Evolutionary conservation across 2,329 filamentous ascomycete genomes (phyloP), one percentile per base, ranked within the genome.

Genomic region (Thermomyces lanuginosus): DNA sequence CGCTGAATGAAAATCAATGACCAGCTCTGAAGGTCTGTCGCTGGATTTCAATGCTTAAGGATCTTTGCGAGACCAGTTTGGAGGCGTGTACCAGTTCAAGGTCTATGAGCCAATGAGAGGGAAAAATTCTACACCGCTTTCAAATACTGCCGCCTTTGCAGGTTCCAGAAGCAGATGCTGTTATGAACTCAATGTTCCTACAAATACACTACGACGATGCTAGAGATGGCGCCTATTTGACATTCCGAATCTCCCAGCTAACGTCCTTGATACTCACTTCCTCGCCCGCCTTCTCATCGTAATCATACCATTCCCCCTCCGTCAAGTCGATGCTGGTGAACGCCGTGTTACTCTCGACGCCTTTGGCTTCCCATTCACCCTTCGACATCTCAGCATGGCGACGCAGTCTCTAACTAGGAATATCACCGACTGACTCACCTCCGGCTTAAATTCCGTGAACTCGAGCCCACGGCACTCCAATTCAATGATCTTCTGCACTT

Each of bases 231-330:
- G 2, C 28, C 17, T 16, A 30, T 65, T 47, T 89, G 18, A 72
- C 69, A 38, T 82, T 66, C 37, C 69, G 66, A 39, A 98, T 77
- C 39, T 83, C 75, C 82, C 83, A 98, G 35, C 70, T 79, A 29
- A 92, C 53, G 16, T 89, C 80, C 49, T 82, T 86, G 49, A 93
- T 83, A 52, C 80, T 89, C 24, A 93, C 84, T 53, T 95, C 84
- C 26, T 92, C 81, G 1, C 76, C 67, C 1, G 80, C 68, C 61
- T 95, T 93, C 56, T 95, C 84, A 41, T 95, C 84, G 44, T 95
- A 98, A 42, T 95, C 86, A 53, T 78, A 98, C 89, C 89, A 98
- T 43, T 98, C 89, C 14, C 80, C 86, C 15, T 98, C 89, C 0
- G 63, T 61, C 29, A 98, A 56, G 40, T 95, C 84, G 28, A 95